These are phyloP conservation scores for Cyanodermella asteris DNA, from an alignment of 2,329 filamentous ascomycete genomes.

Conservation along the genomic window DNA sequence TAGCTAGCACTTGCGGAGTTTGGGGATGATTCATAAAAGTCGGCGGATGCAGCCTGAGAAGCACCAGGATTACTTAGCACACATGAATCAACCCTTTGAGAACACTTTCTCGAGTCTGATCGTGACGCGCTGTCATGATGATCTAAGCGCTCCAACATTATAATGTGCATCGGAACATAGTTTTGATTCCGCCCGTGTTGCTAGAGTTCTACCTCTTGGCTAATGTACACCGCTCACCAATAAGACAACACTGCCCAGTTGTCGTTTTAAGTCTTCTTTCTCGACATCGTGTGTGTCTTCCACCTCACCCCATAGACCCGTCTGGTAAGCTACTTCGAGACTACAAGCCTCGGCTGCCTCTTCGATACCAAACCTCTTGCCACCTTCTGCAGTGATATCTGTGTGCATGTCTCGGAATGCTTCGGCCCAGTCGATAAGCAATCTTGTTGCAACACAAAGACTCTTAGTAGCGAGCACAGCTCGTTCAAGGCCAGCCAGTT, in stretches of 20 bases:
- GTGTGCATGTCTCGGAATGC: slow-evolving; percentile 30
- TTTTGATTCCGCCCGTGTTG: too few species aligned
- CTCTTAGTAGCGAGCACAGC: slow-evolving; percentile 73
- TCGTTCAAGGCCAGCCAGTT: slow-evolving; percentile 70
- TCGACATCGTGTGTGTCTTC: slow-evolving; percentile 97
- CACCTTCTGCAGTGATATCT: slow-evolving; percentile 11
- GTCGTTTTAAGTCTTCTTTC: slow-evolving; percentile 67
- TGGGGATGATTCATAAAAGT: too few species aligned
- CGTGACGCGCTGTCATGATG: too few species aligned
- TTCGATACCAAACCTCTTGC: slow-evolving; percentile 48
- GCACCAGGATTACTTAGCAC: too few species aligned
- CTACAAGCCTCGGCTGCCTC: slow-evolving; percentile 59
- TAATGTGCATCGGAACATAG: too few species aligned
- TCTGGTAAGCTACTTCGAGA: slow-evolving; percentile 81
- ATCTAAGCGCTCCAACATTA: too few species aligned
- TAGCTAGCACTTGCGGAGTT: too few species aligned
- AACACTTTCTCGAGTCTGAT: too few species aligned
- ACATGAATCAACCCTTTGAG: too few species aligned
- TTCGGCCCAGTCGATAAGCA: slow-evolving; percentile 76
- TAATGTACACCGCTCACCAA: slow-evolving; percentile 63
- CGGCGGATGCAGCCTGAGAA: too few species aligned
- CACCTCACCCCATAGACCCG: slow-evolving; percentile 78
- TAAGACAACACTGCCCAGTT: slow-evolving; percentile 70
- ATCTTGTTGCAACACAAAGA: slow-evolving; percentile 49
- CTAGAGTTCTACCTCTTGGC: too few species aligned